phyloP scores from a whole-genome alignment of 768 basidiomycete genomes.

The Hericium alpestre region DNA sequence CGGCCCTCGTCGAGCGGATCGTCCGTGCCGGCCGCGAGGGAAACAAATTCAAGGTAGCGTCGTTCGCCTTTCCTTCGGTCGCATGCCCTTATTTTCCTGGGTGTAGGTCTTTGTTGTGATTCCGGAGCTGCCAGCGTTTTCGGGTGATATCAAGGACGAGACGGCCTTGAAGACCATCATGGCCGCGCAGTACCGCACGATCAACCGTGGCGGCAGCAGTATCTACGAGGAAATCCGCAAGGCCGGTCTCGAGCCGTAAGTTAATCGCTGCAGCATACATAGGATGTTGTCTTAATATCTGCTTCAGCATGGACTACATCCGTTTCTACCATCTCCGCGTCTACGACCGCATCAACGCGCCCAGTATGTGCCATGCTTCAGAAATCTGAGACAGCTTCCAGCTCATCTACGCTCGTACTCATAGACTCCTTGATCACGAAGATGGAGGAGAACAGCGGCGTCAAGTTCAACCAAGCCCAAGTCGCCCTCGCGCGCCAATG shows the following conservation, averaged over 20 bases:
- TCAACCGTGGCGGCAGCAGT: conserved; percentile 80
- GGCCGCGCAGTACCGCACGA: conserved; percentile 80
- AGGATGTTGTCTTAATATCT: neutral
- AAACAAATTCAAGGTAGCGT: conserved; percentile 63
- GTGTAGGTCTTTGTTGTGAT: conserved; percentile 72
- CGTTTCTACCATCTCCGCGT: conserved; percentile 86
- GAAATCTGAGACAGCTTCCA: neutral
- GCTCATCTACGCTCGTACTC: too few species aligned
- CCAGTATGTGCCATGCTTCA: conserved; percentile 31
- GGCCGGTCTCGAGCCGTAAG: conserved; percentile 73
- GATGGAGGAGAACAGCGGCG: conserved; percentile 66
- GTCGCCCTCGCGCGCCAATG: conserved; percentile 74
- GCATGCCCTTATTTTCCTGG: neutral
- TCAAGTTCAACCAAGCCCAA: conserved; percentile 79
- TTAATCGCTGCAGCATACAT: neutral
- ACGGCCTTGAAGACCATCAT: conserved; percentile 67
- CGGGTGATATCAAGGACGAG: conserved; percentile 68
- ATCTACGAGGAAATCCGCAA: conserved; percentile 76
- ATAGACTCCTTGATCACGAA: conserved; percentile 42
- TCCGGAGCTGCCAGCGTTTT: conserved; percentile 87
- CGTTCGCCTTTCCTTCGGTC: neutral
- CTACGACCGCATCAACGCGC: conserved; percentile 86
- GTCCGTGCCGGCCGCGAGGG: conserved; percentile 63
- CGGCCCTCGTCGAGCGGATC: conserved; percentile 76
- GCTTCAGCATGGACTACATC: conserved; percentile 64